phyloP scores from a whole-genome alignment of 495 filamentous ascomycete genomes.

The Letharia columbiana region DNA sequence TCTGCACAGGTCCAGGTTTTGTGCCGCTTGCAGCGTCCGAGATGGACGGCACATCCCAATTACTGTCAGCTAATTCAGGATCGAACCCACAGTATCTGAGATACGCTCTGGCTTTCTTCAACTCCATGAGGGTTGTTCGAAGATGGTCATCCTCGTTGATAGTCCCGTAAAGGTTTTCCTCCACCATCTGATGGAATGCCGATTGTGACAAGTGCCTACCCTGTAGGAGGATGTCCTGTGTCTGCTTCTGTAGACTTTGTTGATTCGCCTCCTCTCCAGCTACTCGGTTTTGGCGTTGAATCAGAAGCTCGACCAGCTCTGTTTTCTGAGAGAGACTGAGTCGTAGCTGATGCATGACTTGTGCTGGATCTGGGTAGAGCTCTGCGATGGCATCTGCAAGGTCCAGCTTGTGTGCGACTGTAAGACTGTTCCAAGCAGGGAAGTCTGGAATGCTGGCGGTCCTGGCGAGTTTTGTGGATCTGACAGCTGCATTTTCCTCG shows the following conservation, averaged over 20 bases:
- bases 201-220: background rate
- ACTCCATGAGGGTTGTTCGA: background rate
- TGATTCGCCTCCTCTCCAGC: slow-evolving; percentile 1
- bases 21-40: background rate
- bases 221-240: background rate
- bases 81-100: slow-evolving; percentile 10
- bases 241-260: background rate
- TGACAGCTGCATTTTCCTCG: slow-evolving; percentile 18
- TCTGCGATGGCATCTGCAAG: slow-evolving; percentile 33
- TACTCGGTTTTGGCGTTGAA: slow-evolving; percentile 24
- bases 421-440: slow-evolving; percentile 34
- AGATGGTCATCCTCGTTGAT: background rate
- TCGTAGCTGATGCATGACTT: slow-evolving; percentile 24
- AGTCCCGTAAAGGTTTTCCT: background rate
- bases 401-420: slow-evolving; percentile 26
- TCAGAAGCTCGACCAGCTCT: slow-evolving; percentile 19
- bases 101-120: slow-evolving; percentile 8
- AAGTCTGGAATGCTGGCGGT: background rate
- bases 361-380: slow-evolving; percentile 21
- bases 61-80: background rate
- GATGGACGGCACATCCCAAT: background rate
- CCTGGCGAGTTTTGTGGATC: slow-evolving; percentile 11
- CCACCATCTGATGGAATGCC: slow-evolving; percentile 6
- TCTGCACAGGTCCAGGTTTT: background rate
- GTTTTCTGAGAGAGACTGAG: slow-evolving; percentile 25